Base-by-base conservation (phyloP, 129 eudicot species). In the Centaurea solstitialis region DNA sequence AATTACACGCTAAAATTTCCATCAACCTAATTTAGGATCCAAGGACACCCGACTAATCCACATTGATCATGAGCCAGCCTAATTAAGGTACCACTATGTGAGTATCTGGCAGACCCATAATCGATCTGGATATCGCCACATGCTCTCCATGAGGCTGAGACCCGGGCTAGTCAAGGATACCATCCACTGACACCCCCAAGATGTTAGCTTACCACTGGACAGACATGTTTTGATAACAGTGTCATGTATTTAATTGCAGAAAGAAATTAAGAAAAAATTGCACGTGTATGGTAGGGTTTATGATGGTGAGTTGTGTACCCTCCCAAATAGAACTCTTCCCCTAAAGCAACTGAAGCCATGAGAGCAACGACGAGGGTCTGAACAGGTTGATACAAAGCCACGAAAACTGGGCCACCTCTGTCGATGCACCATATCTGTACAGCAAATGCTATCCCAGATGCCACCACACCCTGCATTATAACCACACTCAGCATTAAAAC, bases 381-480 rank as follows among this genome's bases (percentile, higher is more conserved):
- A 83, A 96, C 99, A 43, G 98, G 99, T 76, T 96, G 99, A 87
- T 96, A 96, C 75, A 96, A 93, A 5, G 99, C 99, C 75, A 96
- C 99, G 75, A 96, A 96, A 57, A 96, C 99, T 2, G 99, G 99
- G 87, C 99, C 99, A 30, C 99, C 99, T 78, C 97, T 91, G 87
- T 96, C 98, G 68, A 96, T 96, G 96, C 99, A 96, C 99, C 99
- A 96, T 93, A 96, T 96, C 91, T 96, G 99, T 79, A 96, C 98
- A 77, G 99, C 99, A 68, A 96, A 96, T 79, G 99, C 99, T 23
- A 96, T 93, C 85, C 99, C 99, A 20, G 99, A 96, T 78, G 99
- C 99, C 22, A 96, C 99, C 85, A 96, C 92, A 82, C 99, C 99
- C 99, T 96, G 91, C 85, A 87, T 35, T 41, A 43, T 45, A 79